Evolutionary conservation across 2,329 filamentous ascomycete genomes (phyloP), one percentile per base, ranked within the genome.

Genomic region (Chrysoporthe puriensis): DNA sequence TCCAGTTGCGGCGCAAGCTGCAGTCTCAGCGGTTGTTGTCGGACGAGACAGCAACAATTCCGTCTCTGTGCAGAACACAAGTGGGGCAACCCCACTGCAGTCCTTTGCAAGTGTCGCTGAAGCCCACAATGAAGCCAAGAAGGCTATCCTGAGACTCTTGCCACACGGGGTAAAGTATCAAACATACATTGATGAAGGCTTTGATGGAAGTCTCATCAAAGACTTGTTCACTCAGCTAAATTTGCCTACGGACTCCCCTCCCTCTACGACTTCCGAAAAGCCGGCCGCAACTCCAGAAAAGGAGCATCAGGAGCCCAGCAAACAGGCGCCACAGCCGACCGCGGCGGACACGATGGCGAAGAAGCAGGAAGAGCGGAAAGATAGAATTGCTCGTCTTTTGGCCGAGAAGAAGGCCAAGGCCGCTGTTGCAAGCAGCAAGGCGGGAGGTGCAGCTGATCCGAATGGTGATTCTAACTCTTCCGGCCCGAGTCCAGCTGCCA

Each of bases 351-450:
- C 68, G n/a, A 71, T 71, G 65, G 60, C 74, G 9, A 73, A 70
- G 58, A 83, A 81, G 70, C 82, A 85, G 8, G 83, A 91, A 71
- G 88, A 91, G 73, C 85, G 92, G 32, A 92, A 92, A 72, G 91
- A 93, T 71, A 88, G 92, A 54, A 92, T 95, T 69, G 91, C 91
- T 4, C 88, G 90, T 61, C 84, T 94, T 66, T 83, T 94, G 65
- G 91, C 91, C n/a, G 88, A 87, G 1, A 94, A 92, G 76, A 85
- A 85, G 63, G 86, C 87, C 44, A 91, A 90, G 44, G 63, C 73
- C 66, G 56, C 73, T 36, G 70, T 73, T 36, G 21, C 69, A 40
- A 64, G 50, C 57, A 43, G 46, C 64, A 73, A 76, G 16, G 52
- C 66, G 42, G 64, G 54, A 32, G 66, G 44, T 26, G 63, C 36